These are phyloP conservation scores for Ophiognomonia clavigignenti-juglandacearum DNA, from an alignment of 2,329 filamentous ascomycete species.

Conservation along the genomic window DNA sequence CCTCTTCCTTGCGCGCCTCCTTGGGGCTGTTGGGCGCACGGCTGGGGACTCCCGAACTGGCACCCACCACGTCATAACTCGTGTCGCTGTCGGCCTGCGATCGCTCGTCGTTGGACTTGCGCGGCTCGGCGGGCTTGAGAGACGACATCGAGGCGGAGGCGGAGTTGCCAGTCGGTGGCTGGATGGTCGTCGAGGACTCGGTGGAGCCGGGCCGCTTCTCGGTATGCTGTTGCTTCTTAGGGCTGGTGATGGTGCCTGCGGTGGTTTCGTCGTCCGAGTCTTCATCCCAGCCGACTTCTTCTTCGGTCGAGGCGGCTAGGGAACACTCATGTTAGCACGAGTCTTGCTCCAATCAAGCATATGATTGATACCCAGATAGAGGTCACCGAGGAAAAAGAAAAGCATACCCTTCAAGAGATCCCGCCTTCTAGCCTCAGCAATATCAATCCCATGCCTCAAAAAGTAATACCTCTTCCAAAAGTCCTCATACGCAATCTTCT, in stretches of 20 bases:
- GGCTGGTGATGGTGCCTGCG: constrained; percentile 25
- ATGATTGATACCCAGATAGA: not conserved
- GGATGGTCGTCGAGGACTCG: constrained; percentile 57
- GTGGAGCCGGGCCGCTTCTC: constrained; percentile 40
- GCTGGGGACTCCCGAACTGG: constrained; percentile 69
- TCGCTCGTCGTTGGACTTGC: constrained; percentile 81
- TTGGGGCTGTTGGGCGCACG: constrained; percentile 67
- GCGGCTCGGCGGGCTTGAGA: constrained; percentile 59
- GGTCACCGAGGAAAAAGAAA: not conserved
- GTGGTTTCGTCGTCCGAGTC: constrained; percentile 33
- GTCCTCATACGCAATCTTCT: constrained; percentile 77
- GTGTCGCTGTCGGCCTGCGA: constrained; percentile 90
- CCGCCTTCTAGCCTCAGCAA: constrained; percentile 79
- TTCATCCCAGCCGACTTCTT: constrained; percentile 69
- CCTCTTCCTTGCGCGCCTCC: constrained; percentile 48
- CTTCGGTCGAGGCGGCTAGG: constrained; percentile 62
- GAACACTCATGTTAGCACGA: constrained; percentile 30
- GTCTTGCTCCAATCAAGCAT: not conserved
- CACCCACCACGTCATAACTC: constrained; percentile 89
- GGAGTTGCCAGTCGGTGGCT: constrained; percentile 38
- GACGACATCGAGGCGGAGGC: constrained; percentile 27
- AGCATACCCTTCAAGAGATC: constrained; percentile 83
- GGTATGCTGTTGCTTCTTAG: constrained; percentile 23
- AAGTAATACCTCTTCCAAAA: constrained; percentile 99
- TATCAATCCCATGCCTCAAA: constrained; percentile 85